Base-by-base conservation (phyloP, 2,329 filamentous ascomycete genomes). In the Shiraia sp. region DNA sequence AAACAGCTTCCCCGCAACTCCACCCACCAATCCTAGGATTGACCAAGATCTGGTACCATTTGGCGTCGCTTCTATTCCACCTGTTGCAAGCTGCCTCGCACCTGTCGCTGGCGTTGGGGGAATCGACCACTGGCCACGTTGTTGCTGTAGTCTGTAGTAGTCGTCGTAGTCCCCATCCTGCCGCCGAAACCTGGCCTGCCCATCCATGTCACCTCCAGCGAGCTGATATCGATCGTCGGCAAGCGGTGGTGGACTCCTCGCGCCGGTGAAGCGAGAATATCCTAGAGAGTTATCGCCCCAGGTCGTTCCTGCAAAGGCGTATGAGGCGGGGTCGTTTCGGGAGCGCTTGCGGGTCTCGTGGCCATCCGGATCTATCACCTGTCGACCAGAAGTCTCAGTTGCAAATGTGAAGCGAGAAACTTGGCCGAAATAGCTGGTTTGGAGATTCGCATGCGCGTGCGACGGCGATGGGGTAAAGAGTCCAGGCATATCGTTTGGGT, bases 1-100 rank as follows among this genome's bases (percentile, higher is more conserved):
- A 80, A 89, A 90, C 0, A 95, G 83, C 59, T 86, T 92, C 13
- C 88, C 87, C 1, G 87, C 81, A 3, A 87, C 81, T 19, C 78
- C 82, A 1, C 83, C 83, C 6, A 88, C 77, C 0, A 86, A 77
- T 28, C 73, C 79, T 23, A 88, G 72, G 4, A 86, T 56, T 45
- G 24, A 64, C 64, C 57, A 68, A 2, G 61, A 44, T 30, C 58
- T 66, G 32, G 49, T 45, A 3, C 40, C 54, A 23, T 45, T 59
- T 7, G 59, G 51, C 15, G 56, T 55, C 25, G 49, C 37, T n/a
- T 55, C 40, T 27, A 47, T 33, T 24, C 32, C 42, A 15, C 46
- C 45, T 10, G 38, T 39, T 13, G 44, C 45, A 16, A 44, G 28
- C 17, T 57, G 57, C 22, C 39, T 42, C 9, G 37, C 22, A 12